Base-by-base conservation (phyloP, 2,329 filamentous ascomycete genomes). In the Colletotrichum navitas region DNA sequence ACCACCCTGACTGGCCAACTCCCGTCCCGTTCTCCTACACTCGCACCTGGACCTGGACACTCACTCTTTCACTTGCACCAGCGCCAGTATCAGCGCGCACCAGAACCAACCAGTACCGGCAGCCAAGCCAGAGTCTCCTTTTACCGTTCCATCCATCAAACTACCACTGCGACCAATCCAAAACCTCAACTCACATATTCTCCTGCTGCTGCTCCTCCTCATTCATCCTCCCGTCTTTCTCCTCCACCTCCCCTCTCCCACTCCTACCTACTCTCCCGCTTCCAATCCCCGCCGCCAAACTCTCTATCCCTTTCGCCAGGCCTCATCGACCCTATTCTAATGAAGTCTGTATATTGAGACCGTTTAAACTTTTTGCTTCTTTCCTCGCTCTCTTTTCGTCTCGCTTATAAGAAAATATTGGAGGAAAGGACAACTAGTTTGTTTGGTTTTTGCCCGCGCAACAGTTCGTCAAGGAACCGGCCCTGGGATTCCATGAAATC, bases 281-380 rank as follows among this genome's bases (percentile, higher is more conserved):
- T 47, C 52, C 47, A 60, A 51, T 49, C 62, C 65, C 58, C 64
- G 47, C 43, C 43, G 10, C 18, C 18, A 45, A 45, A 24, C 55
- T 62, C 66, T 61, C 56, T 72, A 72, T 74, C 71, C 73, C 68
- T 62, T 74, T 74, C 73, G 74, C 74, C 74, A 73, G 67, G 72
- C 70, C 69, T 69, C 72, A 73, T 73, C 72, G 47, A 69, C 66
- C 67, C 62, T 74, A 74, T 63, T 69, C 73, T 71, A 68, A 73
- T 73, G 73, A 73, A 56, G 72, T 54, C 73, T 74, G 72, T 73
- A 73, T 74, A 73, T 73, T 76, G 74, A 74, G 71, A 58, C 51
- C 55, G 61, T 68, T 72, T 68, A 67, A 63, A 47, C 68, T 54
- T 73, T 66, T 71, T 73, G 63, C 70, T 61, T 70, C 72, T 70